These are phyloP conservation scores for Fusarium humuli DNA, from an alignment of 2,329 filamentous ascomycete genomes.

Conservation along the genomic window DNA sequence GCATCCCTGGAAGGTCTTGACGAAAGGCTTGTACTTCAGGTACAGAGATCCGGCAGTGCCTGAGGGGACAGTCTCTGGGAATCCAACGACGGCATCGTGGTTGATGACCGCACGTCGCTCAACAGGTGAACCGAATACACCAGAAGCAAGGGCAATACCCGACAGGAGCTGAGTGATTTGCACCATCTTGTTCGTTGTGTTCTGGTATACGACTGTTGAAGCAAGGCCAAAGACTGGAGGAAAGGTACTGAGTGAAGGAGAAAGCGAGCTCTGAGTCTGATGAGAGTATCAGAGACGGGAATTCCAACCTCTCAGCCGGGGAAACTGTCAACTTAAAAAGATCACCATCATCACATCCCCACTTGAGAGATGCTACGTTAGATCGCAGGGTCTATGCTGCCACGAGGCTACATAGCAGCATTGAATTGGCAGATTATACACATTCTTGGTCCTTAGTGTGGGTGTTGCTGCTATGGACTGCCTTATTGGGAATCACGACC, in stretches of 20 bases:
- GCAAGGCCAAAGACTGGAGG: not conserved
- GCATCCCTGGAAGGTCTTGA: constrained; percentile 67
- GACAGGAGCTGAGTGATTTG: constrained; percentile 36
- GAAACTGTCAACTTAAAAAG: constrained; percentile 17
- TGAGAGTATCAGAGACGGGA: constrained; percentile 2
- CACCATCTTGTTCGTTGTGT: constrained; percentile 30
- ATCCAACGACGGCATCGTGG: constrained; percentile 51
- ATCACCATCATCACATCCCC: constrained; percentile 8
- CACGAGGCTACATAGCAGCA: constrained; percentile 33
- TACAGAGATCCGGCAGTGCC: constrained; percentile 46
- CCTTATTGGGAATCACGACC: constrained; percentile 41
- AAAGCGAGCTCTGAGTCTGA: not conserved
- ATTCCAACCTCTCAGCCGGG: constrained; percentile 2
- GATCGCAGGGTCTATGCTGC: constrained; percentile 20
- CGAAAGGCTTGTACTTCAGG: constrained; percentile 52
- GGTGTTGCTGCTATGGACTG: constrained; percentile 23
- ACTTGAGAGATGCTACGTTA: constrained; percentile 23
- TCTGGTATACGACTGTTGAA: not conserved
- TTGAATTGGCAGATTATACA: constrained; percentile 43
- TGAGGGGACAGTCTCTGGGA: constrained; percentile 48
- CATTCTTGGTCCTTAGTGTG: constrained; percentile 21
- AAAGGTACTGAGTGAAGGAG: not conserved
- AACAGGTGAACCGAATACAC: constrained; percentile 43
- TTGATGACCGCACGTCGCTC: constrained; percentile 46
- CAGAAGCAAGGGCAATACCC: constrained; percentile 33